Evolutionary conservation across 495 filamentous ascomycete genomes (phyloP), one percentile per base, ranked within the genome.

Genomic region (Aspergillus mulundensis): DNA sequence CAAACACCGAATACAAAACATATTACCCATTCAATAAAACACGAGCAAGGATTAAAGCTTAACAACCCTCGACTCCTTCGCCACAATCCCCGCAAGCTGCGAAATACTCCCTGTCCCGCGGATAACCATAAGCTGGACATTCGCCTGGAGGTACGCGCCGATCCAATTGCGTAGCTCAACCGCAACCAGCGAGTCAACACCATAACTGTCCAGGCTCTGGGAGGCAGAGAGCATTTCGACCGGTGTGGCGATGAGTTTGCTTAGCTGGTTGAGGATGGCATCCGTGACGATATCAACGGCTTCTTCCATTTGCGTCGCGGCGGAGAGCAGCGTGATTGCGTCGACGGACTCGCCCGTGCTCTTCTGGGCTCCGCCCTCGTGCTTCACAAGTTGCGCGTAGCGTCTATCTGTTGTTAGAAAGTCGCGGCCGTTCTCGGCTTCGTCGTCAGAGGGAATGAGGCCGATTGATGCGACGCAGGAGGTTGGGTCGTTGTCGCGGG

Each of bases 121-220:
- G 11, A 56, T 34, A n/a, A 56, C 53, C 53, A 56, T 56, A 21
- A 56, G 53, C 53, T 56, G 53, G 6, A 56, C 53, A 25, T 56
- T 56, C 4, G 53, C 53, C 15, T 56, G 53, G 3, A 56, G 20
- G 14, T 56, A 56, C 4, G 53, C 53, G 21, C 53, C 53, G 3
- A 80, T 56, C 66, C 59, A 61, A 28, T 71, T 68, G 7, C 68
- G 52, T 14, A 74, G 42, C 49, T 71, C 69, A 11, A 72, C 65
- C 4, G 71, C 68, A 24, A 71, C 63, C 3, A 74, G 61, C 3
- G 69, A 72, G 55, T 74, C 70, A 2, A 74, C 61, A 5, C 71
- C 69, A 24, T 62, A 69, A n/a, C 53, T 56, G 10, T 56, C 53
- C 7, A 56, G 45, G 8, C 53, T 56, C 15, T 56, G 44, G 8